These are phyloP conservation scores for Scenedesmus sp. DNA, from an alignment of 163 green algal genomes.

Conservation along the genomic window DNA sequence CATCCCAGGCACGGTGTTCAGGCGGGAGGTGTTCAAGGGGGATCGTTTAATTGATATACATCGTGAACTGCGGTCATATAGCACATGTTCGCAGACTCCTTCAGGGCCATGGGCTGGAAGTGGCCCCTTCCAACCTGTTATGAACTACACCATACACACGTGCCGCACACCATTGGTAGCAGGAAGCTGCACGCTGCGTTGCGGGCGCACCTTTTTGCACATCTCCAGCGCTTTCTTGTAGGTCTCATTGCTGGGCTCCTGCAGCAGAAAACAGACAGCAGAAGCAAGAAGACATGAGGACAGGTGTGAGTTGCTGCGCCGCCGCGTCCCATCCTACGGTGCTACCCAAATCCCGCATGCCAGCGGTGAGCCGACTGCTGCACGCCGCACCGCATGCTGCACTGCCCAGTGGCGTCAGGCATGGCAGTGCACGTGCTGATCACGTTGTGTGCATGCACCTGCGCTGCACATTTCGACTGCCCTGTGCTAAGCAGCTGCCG, in stretches of 20 bases:
- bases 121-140: neutral
- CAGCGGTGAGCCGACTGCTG: neutral
- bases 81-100: neutral
- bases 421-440: neutral
- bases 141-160: neutral
- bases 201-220: slow-evolving; percentile 79
- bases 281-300: neutral
- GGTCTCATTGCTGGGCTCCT: slow-evolving; percentile 89
- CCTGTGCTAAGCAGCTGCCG: neutral
- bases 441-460: neutral
- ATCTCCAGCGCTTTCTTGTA: slow-evolving; percentile 96
- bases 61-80: neutral
- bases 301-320: neutral
- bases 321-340: neutral
- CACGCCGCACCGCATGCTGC: neutral
- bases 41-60: too few species aligned
- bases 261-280: neutral
- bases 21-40: too few species aligned
- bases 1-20: neutral
- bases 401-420: neutral
- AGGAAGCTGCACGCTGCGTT: neutral
- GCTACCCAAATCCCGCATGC: neutral
- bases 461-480: neutral
- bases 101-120: too few species aligned
- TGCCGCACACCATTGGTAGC: neutral